Evolutionary conservation across 768 basidiomycete genomes (phyloP).

Genomic region (Phanerodontia chrysosporium): DNA sequence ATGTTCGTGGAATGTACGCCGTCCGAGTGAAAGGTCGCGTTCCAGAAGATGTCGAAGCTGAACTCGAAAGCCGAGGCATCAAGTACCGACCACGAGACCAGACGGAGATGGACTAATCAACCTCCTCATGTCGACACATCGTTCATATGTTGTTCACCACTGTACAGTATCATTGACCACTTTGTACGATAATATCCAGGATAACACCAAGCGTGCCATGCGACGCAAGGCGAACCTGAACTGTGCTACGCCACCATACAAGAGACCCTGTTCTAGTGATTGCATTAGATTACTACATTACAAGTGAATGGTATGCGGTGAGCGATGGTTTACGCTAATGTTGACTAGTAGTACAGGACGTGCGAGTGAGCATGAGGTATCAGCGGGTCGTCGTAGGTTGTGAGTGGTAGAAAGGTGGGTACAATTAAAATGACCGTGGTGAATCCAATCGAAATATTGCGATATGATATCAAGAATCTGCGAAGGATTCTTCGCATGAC

Average conservation of each 20-base stretch:
- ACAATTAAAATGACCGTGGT: background rate
- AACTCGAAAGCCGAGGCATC: conserved; percentile 72
- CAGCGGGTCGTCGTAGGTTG: background rate
- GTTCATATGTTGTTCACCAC: background rate
- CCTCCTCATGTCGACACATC: background rate
- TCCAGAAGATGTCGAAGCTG: conserved; percentile 81
- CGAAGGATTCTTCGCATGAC: conserved; percentile 17
- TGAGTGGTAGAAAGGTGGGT: too few relatives aligned
- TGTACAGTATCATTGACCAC: background rate
- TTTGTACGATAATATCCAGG: background rate
- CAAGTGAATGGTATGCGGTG: background rate
- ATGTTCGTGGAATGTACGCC: conserved; percentile 89
- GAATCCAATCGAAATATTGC: background rate
- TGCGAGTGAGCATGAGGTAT: background rate
- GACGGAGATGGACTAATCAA: conserved; percentile 60
- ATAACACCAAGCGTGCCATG: too few relatives aligned
- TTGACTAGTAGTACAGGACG: background rate
- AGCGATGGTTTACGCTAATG: background rate
- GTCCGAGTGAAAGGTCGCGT: conserved; percentile 83
- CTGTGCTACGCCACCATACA: too few relatives aligned
- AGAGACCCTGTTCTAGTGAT: too few relatives aligned
- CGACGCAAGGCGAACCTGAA: too few relatives aligned
- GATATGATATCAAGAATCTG: background rate
- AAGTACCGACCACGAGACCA: conserved; percentile 85
- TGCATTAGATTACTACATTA: background rate